phyloP scores from a whole-genome alignment of 306 rosid genomes.

The Elaeagnus macrophylla region DNA sequence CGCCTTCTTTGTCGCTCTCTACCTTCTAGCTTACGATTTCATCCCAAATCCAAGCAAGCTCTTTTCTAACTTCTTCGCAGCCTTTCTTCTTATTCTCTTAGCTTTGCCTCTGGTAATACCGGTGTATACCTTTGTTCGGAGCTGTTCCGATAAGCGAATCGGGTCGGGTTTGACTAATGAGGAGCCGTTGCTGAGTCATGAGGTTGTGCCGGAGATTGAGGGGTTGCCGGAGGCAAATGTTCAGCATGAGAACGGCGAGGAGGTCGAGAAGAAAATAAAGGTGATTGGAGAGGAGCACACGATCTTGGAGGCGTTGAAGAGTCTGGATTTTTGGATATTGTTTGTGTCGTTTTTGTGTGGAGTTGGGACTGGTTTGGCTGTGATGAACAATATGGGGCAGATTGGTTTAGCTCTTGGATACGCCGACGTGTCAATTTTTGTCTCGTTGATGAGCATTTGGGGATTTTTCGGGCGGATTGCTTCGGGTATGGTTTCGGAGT shows the following conservation, averaged over 20 bases:
- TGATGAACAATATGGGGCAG: slow-evolving; percentile 88
- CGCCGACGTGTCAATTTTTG: slow-evolving; percentile 67
- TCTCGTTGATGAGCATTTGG: slow-evolving; percentile 62
- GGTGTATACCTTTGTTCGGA: slow-evolving; percentile 26
- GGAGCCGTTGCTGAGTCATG: slow-evolving; percentile 34
- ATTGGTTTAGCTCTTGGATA: slow-evolving; percentile 80
- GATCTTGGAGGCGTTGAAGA: slow-evolving; percentile 38
- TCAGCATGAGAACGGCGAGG: slow-evolving; percentile 4
- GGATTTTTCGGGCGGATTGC: slow-evolving; percentile 76
- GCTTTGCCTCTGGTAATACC: slow-evolving; percentile 60
- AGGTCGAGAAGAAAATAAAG: slow-evolving; percentile 17
- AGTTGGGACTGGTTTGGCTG: slow-evolving; percentile 87
- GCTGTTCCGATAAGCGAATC: slow-evolving; percentile 4
- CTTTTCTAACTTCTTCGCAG: slow-evolving; percentile 38
- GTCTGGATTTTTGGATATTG: slow-evolving; percentile 77
- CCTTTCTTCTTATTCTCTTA: slow-evolving; percentile 36
- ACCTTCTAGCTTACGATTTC: slow-evolving; percentile 44
- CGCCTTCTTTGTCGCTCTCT: slow-evolving; percentile 59
- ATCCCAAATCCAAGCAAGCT: slow-evolving; percentile 33
- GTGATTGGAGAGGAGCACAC: slow-evolving; percentile 87
- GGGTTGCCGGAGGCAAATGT: not conserved
- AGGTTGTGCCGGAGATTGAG: slow-evolving; percentile 1
- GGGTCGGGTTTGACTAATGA: slow-evolving; percentile 4
- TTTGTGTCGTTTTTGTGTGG: slow-evolving; percentile 82
- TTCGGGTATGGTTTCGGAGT: slow-evolving; percentile 60